Conservation (phyloP, 257 asterid species). For the Lavandula angustifolia region DNA sequence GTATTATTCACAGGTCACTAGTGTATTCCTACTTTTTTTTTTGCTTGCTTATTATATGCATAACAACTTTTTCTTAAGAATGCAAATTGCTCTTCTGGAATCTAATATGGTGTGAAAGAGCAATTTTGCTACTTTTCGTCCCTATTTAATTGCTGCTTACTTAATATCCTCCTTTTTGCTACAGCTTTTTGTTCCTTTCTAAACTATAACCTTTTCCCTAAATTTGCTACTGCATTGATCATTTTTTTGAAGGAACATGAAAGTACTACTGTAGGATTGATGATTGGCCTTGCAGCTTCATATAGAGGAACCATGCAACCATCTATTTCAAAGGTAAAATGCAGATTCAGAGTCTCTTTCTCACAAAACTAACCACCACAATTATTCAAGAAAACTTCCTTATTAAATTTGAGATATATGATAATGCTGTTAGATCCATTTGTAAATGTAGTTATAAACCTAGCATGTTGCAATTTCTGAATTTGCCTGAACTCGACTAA, state of each 20-base stretch:
- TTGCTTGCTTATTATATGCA: background rate
- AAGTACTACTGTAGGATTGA: constrained; percentile 89
- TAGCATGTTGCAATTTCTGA: background rate
- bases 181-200: constrained; percentile 14
- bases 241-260: constrained; percentile 77
- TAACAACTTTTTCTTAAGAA: constrained; percentile 1
- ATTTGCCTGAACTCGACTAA: background rate
- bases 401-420: too few species aligned
- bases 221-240: background rate
- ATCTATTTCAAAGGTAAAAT: constrained; percentile 84
- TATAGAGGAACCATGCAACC: constrained; percentile 97
- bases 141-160: background rate
- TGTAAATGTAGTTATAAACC: too few species aligned
- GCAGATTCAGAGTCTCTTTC: constrained; percentile 24
- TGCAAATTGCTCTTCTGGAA: constrained; percentile 1
- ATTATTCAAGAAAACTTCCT: too few species aligned
- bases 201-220: background rate
- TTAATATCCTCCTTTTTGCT: background rate
- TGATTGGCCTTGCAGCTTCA: constrained; percentile 99
- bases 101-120: background rate
- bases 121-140: too few species aligned
- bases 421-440: too few species aligned
- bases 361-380: background rate
- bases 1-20: constrained; percentile 74
- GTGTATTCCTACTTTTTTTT: constrained; percentile 23